Evolutionary conservation across 2,329 filamentous ascomycete genomes (phyloP).

Genomic region (Colletotrichum zoysiae): DNA sequence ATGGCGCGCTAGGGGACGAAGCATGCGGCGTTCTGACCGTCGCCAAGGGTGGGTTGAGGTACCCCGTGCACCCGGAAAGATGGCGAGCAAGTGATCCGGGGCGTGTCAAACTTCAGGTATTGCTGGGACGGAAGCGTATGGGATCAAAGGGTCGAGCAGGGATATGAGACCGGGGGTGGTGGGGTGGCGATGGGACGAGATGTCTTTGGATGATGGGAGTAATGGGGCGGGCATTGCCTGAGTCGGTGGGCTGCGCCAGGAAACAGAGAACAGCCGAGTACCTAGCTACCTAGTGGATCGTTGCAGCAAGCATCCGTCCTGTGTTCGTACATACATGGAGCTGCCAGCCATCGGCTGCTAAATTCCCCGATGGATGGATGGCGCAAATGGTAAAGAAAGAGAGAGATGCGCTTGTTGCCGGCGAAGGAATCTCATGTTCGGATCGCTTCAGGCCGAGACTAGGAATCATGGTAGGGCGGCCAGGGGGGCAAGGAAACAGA

Average conservation of each 20-base stretch:
- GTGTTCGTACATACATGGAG: neutral
- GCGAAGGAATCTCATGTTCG: neutral
- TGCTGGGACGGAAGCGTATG: conserved; percentile 26
- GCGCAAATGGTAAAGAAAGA: too few relatives aligned
- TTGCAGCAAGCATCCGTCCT: too few relatives aligned
- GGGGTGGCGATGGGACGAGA: neutral
- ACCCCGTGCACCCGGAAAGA: conserved; percentile 24
- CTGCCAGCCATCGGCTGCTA: neutral
- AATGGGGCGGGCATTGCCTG: neutral
- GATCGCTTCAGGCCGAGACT: neutral
- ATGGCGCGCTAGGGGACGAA: neutral
- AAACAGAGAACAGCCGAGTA: neutral
- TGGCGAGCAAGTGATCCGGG: conserved; percentile 12
- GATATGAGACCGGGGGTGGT: conserved; percentile 13
- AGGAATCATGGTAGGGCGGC: neutral
- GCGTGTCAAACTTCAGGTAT: conserved; percentile 27
- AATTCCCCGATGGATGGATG: neutral
- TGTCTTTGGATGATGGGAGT: conserved; percentile 19
- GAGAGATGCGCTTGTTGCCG: neutral
- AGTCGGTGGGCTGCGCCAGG: neutral
- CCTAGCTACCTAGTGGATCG: neutral
- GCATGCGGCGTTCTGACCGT: conserved; percentile 12
- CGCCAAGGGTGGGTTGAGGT: conserved; percentile 35
- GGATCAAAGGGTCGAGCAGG: conserved; percentile 24
- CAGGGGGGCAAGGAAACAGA: conserved; percentile 2